These are phyloP conservation scores for Jackrogersella multiformis DNA, from an alignment of 495 filamentous ascomycete species.

Conservation along the genomic window DNA sequence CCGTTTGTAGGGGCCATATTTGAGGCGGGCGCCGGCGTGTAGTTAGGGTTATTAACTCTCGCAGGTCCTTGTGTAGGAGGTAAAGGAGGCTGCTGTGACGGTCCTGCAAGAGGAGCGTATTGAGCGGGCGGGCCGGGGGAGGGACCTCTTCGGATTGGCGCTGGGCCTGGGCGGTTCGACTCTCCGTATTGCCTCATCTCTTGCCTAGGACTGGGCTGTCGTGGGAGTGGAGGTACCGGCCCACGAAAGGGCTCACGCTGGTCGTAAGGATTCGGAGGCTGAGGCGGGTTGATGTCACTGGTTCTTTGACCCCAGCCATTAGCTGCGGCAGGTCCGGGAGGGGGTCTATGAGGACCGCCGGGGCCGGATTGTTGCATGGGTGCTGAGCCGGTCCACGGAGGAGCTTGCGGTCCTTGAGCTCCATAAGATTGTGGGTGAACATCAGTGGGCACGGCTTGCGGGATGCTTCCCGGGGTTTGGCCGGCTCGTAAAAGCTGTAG, in stretches of 20 bases:
- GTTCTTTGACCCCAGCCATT: slow-evolving; percentile 80
- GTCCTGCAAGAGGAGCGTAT: slow-evolving; percentile 65
- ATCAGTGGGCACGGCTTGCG: slow-evolving; percentile 58
- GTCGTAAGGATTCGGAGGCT: slow-evolving; percentile 81
- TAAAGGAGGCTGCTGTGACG: slow-evolving; percentile 57
- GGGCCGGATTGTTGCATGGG: slow-evolving; percentile 68
- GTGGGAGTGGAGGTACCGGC: slow-evolving; percentile 66
- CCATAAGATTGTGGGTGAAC: slow-evolving; percentile 82
- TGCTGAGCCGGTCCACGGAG: slow-evolving; percentile 82
- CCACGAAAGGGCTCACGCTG: slow-evolving; percentile 73
- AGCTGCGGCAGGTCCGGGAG: slow-evolving; percentile 67
- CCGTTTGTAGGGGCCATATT: slow-evolving; percentile 53
- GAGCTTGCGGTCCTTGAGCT: slow-evolving; percentile 73
- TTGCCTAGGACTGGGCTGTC: slow-evolving; percentile 74
- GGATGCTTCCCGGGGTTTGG: slow-evolving; percentile 67
- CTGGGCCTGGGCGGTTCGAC: slow-evolving; percentile 66
- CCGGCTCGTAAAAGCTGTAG: slow-evolving; percentile 85
- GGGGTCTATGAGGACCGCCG: slow-evolving; percentile 63
- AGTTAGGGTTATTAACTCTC: slow-evolving; percentile 77
- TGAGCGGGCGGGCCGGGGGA: slow-evolving; percentile 63
- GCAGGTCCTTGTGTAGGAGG: slow-evolving; percentile 54
- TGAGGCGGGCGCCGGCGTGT: slow-evolving; percentile 68
- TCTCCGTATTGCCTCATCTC: slow-evolving; percentile 80
- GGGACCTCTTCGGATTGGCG: slow-evolving; percentile 55
- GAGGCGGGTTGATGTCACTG: slow-evolving; percentile 79